Base-by-base conservation (phyloP, 1,139 yeast species). In the Pneumocystis canis region DNA sequence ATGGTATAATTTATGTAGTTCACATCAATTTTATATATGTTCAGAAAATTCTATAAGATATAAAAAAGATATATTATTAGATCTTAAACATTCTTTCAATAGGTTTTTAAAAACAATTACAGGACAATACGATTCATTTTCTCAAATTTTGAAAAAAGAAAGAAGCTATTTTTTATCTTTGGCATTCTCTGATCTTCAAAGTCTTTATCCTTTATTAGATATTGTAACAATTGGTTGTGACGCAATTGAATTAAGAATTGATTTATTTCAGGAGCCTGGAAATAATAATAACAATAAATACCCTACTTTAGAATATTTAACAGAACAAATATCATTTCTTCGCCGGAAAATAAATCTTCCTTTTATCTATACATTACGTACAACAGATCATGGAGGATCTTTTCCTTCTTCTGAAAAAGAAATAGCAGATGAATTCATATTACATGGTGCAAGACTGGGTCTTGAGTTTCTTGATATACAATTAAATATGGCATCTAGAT, bases 161-260 rank as follows among this genome's bases (percentile, higher is more conserved):
- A 80, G 87, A 69, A 84, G 94, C 14, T 81, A 83, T 67, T 87
- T 87, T 73, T 84, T 87, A 59, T 85, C 89, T 61, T 78, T 87
- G 72, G 86, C 92, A 1, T 77, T 84, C 69, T 78, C 78, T 6
- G 80, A 79, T 56, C 65, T 76, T 47, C 62, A 67, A 3, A 64
- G 63, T 7, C 66, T 69, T 1, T 76, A 78, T 40, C 77, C 76
- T 2, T 78, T 76, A 18, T 74, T 89, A 60, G 79, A 78, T 47
- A 78, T 79, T n/a, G 77, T 87, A 40, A 75, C 69, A 7, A 75
- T 79, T 64, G 97, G 97, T 1, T 81, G 85, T 66, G 81, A 82
- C 67, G 97, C 95, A 5, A 84, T 90, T 60, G 96, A 90, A 71
- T 77, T 92, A 63, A 80, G 95, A 67, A 87, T 88, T 40, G 97